Evolutionary conservation across 345 rosid species (phyloP), one percentile per base, ranked within the genome.

Genomic region (Sonneratia alba): DNA sequence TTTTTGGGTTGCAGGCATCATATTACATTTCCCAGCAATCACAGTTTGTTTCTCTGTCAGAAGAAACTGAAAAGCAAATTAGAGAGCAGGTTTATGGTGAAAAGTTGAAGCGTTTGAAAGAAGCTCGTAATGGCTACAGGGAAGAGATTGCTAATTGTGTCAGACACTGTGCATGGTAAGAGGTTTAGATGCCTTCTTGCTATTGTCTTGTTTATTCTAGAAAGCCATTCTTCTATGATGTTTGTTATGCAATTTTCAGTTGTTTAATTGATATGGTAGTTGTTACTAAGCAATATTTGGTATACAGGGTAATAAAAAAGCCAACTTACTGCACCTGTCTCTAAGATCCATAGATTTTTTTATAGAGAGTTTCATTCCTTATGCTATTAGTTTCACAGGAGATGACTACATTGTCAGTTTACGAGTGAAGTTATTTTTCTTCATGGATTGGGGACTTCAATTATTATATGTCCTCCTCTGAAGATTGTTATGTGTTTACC

Each of bases 41-140:
- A n/a, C 97, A 92, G 70, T 87, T 88, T 48, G 85, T 95, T 75
- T 83, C 96, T 68, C 91, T 89, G 59, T 79, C 89, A 67, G 99
- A 92, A 83, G 99, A 92, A 85, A 90, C 94, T 45, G 94, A 95
- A 81, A 92, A 85, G 78, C 97, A 95, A 82, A 87, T 92, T 76
- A 84, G 90, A 76, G 97, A 92, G 80, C 83, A 81, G 70, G 79
- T 82, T 74, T 85, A 83, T 75, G 70, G 80, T 45, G 96, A 85
- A 81, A 92, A 92, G 82, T 68, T 88, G 77, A 90, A 84, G 83
- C 97, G 81, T 43, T 77, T 95, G 83, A 95, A 92, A 85, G 99
- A 92, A 84, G 89, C 91, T 76, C 95, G 97, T 73, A 95, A 80
- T 80, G 88, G 84, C 36, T 87, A 92, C 71, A 89, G 92, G 66